Evolutionary conservation across 2,329 filamentous ascomycete species (phyloP).

Genomic region (Phialophora chinensis): DNA sequence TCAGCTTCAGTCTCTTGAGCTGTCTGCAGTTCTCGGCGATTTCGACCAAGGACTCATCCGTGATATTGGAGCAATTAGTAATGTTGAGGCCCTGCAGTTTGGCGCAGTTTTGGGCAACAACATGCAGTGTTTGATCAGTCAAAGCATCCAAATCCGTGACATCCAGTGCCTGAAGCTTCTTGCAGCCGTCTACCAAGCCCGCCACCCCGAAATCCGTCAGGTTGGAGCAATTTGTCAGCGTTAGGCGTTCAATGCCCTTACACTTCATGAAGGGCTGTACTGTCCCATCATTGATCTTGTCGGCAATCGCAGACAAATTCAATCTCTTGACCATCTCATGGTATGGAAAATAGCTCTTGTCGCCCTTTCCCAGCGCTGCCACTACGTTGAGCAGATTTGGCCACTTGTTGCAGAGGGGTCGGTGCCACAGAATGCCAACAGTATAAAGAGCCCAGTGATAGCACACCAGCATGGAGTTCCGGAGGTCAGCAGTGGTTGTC

Average conservation of each 20-base stretch:
- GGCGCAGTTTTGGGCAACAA: slow-evolving; percentile 79
- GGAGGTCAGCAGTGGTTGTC: slow-evolving; percentile 74
- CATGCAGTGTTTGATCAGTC: slow-evolving; percentile 78
- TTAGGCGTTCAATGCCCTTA: slow-evolving; percentile 89
- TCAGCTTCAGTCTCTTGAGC: slow-evolving; percentile 94
- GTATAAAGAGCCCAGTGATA: slow-evolving; percentile 91
- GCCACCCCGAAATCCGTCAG: slow-evolving; percentile 84
- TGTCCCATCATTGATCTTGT: slow-evolving; percentile 85
- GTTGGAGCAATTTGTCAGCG: slow-evolving; percentile 84
- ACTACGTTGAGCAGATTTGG: slow-evolving; percentile 80
- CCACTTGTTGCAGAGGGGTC: slow-evolving; percentile 89
- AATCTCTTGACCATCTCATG: slow-evolving; percentile 88
- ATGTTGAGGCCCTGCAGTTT: slow-evolving; percentile 92
- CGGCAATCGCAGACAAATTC: slow-evolving; percentile 80
- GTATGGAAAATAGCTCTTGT: slow-evolving; percentile 83
- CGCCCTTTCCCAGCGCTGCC: slow-evolving; percentile 67
- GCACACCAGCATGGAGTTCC: slow-evolving; percentile 91
- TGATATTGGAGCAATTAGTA: slow-evolving; percentile 81
- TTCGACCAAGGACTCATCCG: slow-evolving; percentile 80
- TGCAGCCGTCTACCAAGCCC: slow-evolving; percentile 77
- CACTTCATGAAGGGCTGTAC: slow-evolving; percentile 80
- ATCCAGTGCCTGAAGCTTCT: slow-evolving; percentile 84
- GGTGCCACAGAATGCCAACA: slow-evolving; percentile 92
- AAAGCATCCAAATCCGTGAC: slow-evolving; percentile 81
- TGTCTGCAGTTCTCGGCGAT: slow-evolving; percentile 83